Conservation (phyloP, 371 early-diverging fungal genomes). For the Zopfochytrium polystomum region DNA sequence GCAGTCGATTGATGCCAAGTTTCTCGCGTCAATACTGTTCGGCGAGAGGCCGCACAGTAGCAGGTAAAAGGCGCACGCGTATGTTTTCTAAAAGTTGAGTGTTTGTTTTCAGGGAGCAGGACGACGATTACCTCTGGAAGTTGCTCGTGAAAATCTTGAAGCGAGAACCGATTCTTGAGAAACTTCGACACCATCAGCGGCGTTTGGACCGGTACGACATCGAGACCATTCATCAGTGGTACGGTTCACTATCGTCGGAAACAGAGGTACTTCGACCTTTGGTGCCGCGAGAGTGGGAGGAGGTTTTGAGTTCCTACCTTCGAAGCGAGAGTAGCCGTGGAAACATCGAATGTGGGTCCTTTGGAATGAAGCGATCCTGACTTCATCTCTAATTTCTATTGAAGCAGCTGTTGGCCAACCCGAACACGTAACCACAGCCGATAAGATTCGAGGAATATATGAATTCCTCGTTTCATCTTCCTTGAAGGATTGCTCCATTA, state of each 20-base stretch:
- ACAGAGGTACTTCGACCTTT: background rate
- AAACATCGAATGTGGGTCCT: background rate
- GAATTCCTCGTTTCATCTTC: constrained; percentile 24
- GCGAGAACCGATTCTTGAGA: constrained; percentile 6
- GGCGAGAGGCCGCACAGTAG: background rate
- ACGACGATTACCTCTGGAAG: constrained; percentile 5
- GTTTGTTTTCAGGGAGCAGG: too few relatives aligned
- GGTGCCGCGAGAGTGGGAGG: background rate
- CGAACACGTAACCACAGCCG: background rate
- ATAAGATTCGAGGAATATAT: constrained; percentile 1
- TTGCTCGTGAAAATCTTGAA: constrained; percentile 7
- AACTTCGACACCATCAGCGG: constrained; percentile 13
- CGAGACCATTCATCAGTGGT: background rate
- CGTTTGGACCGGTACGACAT: constrained; percentile 13
- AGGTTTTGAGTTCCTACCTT: background rate
- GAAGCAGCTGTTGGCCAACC: background rate
- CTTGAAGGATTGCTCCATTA: constrained; percentile 31
- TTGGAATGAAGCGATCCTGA: background rate
- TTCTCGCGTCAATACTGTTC: background rate
- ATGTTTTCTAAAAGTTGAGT: too few relatives aligned
- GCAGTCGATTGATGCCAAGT: background rate
- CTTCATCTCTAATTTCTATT: background rate
- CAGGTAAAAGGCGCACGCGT: background rate
- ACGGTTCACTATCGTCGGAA: background rate
- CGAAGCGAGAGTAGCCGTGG: background rate